These are phyloP conservation scores for Furcasterigmium furcatum DNA, from an alignment of 2,329 filamentous ascomycete species.

Conservation along the genomic window DNA sequence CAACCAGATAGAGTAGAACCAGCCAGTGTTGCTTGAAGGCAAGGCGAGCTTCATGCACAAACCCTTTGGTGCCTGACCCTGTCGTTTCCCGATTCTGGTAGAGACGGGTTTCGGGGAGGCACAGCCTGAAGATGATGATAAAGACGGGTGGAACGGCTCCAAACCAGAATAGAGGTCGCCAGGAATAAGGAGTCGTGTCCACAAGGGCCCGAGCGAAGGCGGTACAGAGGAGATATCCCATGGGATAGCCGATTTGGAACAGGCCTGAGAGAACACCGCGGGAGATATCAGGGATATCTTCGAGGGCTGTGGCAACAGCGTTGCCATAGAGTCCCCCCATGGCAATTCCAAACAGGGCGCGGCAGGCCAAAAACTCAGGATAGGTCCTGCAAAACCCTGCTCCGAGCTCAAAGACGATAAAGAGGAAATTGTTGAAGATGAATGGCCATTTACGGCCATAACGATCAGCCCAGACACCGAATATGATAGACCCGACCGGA, in stretches of 20 bases:
- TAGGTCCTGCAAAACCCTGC: constrained; percentile 70
- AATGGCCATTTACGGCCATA: constrained; percentile 69
- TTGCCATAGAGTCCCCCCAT: constrained; percentile 83
- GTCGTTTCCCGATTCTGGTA: constrained; percentile 63
- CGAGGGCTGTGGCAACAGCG: constrained; percentile 73
- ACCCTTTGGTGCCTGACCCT: constrained; percentile 57
- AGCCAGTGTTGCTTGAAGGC: constrained; percentile 79
- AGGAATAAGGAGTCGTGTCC: constrained; percentile 72
- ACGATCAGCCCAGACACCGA: constrained; percentile 51
- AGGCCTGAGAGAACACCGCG: constrained; percentile 74
- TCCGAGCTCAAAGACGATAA: constrained; percentile 68
- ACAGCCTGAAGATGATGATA: constrained; percentile 75
- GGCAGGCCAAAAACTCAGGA: constrained; percentile 68
- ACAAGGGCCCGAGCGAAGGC: constrained; percentile 65
- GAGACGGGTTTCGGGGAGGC: constrained; percentile 74
- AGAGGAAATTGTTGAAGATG: constrained; percentile 69
- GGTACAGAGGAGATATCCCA: constrained; percentile 60
- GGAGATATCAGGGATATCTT: constrained; percentile 66
- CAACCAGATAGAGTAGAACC: constrained; percentile 73
- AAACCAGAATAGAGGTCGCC: constrained; percentile 89
- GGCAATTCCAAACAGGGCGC: constrained; percentile 73
- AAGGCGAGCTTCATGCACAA: constrained; percentile 72
- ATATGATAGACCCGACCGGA: constrained; percentile 49
- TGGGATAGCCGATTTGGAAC: constrained; percentile 69
- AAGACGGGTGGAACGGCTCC: constrained; percentile 75